These are phyloP conservation scores for Mortierella sp. DNA, from an alignment of 371 early-diverging fungal genomes.

Conservation along the genomic window DNA sequence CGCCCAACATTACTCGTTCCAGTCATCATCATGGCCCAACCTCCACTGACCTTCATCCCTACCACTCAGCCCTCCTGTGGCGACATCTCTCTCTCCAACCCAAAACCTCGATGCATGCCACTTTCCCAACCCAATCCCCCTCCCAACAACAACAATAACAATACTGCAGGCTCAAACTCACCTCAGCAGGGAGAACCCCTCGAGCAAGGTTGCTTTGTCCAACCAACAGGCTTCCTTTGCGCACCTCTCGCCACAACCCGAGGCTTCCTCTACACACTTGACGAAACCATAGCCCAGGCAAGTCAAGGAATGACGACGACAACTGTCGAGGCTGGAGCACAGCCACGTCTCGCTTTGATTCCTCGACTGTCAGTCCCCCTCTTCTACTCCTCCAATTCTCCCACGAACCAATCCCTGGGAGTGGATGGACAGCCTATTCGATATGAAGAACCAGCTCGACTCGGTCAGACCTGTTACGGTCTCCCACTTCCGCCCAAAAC, in stretches of 20 bases:
- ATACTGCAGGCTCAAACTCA: constrained; percentile 2
- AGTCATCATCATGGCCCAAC: too few species aligned
- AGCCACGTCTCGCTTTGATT: constrained; percentile 2
- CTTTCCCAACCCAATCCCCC: neutral
- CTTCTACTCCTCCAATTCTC: neutral
- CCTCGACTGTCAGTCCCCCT: constrained; percentile 23
- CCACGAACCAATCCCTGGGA: neutral
- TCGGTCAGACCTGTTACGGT: constrained; percentile 23
- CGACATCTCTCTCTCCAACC: constrained; percentile 13
- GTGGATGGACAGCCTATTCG: constrained; percentile 21
- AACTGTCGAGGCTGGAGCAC: neutral
- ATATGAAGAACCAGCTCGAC: constrained; percentile 3
- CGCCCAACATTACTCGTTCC: too few species aligned
- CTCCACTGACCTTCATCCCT: constrained; percentile 19
- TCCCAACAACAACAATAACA: neutral
- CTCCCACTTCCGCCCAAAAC: constrained; percentile 14
- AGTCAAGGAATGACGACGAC: neutral
- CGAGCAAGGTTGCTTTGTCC: constrained; percentile 30
- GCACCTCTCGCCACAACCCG: constrained; percentile 37
- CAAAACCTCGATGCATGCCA: constrained; percentile 16
- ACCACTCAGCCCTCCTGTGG: constrained; percentile 31
- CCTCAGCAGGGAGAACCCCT: too few species aligned
- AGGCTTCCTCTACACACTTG: constrained; percentile 34
- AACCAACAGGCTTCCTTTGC: constrained; percentile 25
- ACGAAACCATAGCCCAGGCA: neutral